Base-by-base conservation (phyloP, 306 rosid species). In the Lathyrus tuberosus region DNA sequence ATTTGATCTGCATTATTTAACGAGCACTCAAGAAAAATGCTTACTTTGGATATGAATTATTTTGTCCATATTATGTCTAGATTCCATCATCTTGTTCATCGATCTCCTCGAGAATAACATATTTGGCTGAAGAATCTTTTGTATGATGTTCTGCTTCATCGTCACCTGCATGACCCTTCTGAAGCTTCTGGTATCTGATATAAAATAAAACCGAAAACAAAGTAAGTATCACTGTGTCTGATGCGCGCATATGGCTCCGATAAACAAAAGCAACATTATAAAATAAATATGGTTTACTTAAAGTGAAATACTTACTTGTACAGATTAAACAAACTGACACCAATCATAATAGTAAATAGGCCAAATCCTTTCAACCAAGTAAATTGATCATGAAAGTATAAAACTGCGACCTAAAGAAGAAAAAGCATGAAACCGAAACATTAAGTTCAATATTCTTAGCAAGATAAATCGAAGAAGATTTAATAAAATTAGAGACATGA, bases 321-420 rank as follows among this genome's bases (percentile, higher is more conserved):
- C 97, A 88, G 86, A 76, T 94, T 94, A 83, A 94, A 94, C 82
- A 94, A 83, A 78, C 97, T 37, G 74, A 94, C 99, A 78, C 99
- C 99, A 83, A 88, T 3, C 69, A 94, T 91, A 62, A 94, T 94
- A 58, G 78, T 76, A 73, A 86, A 42, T 69, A 94, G 92, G 68
- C 99, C 99, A 68, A 72, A 79, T 67, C 95, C 99, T 80, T 94
- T 94, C 81, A 90, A 70, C 95, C 87, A 83, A 74, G 97, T 90
- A 76, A 94, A 94, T 47, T 83, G 62, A 58, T 94, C 99, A 14
- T 86, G 96, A 61, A 94, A 94, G 85, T 94, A 94, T 76, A 94
- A 67, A 43, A 94, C 99, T 44, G 97, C 99, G 76, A 91, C 97
- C 97, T 94, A 70, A 78, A 80, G 33, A 77, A 9, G 46, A 71